These are phyloP conservation scores for Eucalyptus curtisii DNA, from an alignment of 345 rosid genomes.

Conservation along the genomic window DNA sequence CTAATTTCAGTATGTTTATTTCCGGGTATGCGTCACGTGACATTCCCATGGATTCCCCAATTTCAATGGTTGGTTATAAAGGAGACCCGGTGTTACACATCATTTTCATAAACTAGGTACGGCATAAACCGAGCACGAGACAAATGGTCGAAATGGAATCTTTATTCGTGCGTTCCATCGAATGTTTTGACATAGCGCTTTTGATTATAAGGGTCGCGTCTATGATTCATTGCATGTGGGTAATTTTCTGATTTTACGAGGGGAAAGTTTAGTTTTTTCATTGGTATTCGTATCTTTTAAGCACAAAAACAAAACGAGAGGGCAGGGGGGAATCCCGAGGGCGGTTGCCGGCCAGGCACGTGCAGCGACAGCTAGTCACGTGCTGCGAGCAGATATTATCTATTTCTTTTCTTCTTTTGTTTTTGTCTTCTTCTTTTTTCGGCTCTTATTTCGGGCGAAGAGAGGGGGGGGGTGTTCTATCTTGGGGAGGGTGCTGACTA, in stretches of 20 bases:
- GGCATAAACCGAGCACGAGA: neutral
- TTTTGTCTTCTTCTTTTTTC: neutral
- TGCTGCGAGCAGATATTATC: neutral
- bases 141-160: neutral
- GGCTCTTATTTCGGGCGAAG: neutral
- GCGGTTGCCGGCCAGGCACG: neutral
- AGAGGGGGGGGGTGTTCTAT: neutral
- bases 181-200: too few species aligned
- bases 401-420: neutral
- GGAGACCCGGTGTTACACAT: fast-evolving
- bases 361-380: neutral
- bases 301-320: neutral
- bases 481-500: neutral
- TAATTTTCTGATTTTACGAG: neutral
- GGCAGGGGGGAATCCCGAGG: neutral
- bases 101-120: neutral
- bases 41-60: neutral
- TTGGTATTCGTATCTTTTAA: neutral
- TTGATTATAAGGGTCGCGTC: neutral
- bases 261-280: neutral
- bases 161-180: neutral
- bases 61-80: neutral
- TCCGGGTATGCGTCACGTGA: neutral
- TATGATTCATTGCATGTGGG: neutral
- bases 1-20: neutral